Evolutionary conservation across 495 filamentous ascomycete species (phyloP).

Genomic region (Astrocystis sublimbata): DNA sequence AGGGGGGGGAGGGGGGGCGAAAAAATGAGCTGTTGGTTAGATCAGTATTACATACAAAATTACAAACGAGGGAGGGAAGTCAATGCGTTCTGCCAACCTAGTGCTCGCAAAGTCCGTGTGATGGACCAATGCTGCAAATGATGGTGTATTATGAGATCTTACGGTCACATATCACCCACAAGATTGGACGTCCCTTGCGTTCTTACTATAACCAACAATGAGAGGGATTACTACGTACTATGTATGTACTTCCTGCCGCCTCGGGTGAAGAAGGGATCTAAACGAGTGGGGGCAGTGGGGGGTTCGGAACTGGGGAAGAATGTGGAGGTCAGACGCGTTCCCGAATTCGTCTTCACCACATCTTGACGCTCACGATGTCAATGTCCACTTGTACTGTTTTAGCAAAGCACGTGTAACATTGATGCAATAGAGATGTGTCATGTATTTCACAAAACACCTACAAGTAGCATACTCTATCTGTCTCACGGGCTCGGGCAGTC

Average conservation of each 20-base stretch:
- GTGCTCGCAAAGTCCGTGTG: too few species aligned
- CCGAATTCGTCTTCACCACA: neutral
- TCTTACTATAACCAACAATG: neutral
- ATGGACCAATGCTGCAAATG: too few species aligned
- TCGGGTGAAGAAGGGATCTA: neutral
- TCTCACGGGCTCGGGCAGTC: neutral
- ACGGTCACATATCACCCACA: neutral
- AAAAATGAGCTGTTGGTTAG: too few species aligned
- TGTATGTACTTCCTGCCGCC: too few species aligned
- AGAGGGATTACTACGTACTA: constrained; percentile 10
- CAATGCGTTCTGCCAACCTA: too few species aligned
- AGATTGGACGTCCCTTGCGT: neutral
- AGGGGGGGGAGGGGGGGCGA: neutral
- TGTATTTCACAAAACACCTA: neutral
- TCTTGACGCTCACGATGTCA: neutral
- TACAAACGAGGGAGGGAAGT: too few species aligned
- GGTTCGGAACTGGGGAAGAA: neutral
- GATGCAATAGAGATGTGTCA: constrained; percentile 5
- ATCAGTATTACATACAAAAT: too few species aligned
- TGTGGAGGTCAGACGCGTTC: constrained; percentile 10
- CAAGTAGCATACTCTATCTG: neutral
- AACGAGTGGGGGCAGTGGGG: constrained; percentile 17
- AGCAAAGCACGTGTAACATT: neutral
- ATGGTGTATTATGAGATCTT: constrained; percentile 2
- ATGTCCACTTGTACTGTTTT: neutral